Percentiles rank a stretch among this genome's conserved stretches.
Conservation (phyloP, 495 filamentous ascomycete species). For the Penicillium angulare region DNA sequence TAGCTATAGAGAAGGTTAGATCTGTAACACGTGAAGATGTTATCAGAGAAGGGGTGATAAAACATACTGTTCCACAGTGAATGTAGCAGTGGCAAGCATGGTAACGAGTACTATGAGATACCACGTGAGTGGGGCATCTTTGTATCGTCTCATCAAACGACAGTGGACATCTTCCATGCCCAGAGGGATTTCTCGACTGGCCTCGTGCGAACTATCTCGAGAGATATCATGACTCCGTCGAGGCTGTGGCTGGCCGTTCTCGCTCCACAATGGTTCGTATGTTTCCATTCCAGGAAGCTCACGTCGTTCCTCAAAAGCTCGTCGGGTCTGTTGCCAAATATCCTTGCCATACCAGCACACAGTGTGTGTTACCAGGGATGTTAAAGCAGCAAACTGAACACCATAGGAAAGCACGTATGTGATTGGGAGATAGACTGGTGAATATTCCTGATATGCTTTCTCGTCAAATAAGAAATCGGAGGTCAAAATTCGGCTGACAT, state of each 20-base stretch:
- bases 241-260: neutral
- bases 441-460: slow-evolving; percentile 72
- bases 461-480: slow-evolving; percentile 70
- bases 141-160: slow-evolving; percentile 57
- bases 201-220: slow-evolving; percentile 17
- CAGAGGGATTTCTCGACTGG: slow-evolving; percentile 15
- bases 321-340: slow-evolving; percentile 30
- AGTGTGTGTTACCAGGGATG: slow-evolving; percentile 46
- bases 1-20: slow-evolving; percentile 13
- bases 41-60: slow-evolving; percentile 55
- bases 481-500: slow-evolving; percentile 76
- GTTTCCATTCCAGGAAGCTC: slow-evolving; percentile 20
- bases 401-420: slow-evolving; percentile 81
- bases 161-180: slow-evolving; percentile 58
- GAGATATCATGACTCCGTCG: slow-evolving; percentile 12
- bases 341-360: slow-evolving; percentile 28
- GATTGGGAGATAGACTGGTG: slow-evolving; percentile 78
- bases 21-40: neutral
- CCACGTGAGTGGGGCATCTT: slow-evolving; percentile 69
- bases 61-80: slow-evolving; percentile 37
- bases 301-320: slow-evolving; percentile 24
- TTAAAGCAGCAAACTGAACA: slow-evolving; percentile 77
- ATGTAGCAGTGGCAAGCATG: slow-evolving; percentile 27
- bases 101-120: slow-evolving; percentile 52
- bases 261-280: slow-evolving; percentile 20